Evolutionary conservation across 2,329 filamentous ascomycete species (phyloP).

Genomic region (Hypoxylon sp.): DNA sequence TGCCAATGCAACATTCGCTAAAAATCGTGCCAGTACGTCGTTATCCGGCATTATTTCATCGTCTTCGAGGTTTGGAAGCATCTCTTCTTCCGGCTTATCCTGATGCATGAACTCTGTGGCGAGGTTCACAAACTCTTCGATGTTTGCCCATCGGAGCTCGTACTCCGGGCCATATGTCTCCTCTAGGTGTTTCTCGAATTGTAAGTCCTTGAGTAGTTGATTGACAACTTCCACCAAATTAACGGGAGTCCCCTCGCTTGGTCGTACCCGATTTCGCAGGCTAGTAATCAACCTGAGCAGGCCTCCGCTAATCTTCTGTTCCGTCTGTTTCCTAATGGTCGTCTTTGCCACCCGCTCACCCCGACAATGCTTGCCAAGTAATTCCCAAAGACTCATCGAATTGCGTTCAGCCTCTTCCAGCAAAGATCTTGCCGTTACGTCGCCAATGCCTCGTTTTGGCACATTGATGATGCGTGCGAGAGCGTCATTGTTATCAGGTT

Average conservation of each 20-base stretch:
- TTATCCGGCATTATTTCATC: constrained; percentile 75
- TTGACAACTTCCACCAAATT: constrained; percentile 66
- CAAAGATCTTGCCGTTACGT: constrained; percentile 80
- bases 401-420: constrained; percentile 81
- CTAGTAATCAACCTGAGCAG: constrained; percentile 63
- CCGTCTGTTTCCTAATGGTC: constrained; percentile 65
- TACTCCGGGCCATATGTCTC: constrained; percentile 76
- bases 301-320: constrained; percentile 67
- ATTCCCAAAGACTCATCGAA: constrained; percentile 80
- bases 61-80: constrained; percentile 78
- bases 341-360: constrained; percentile 65
- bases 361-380: constrained; percentile 72
- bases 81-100: constrained; percentile 65
- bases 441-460: constrained; percentile 85
- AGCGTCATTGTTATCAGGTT: constrained; percentile 90
- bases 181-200: constrained; percentile 81
- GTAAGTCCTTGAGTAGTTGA: constrained; percentile 73
- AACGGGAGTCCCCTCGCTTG: constrained; percentile 52
- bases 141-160: constrained; percentile 87
- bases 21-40: constrained; percentile 78
- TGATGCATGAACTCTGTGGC: constrained; percentile 77
- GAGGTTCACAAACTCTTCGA: constrained; percentile 87
- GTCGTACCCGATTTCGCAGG: constrained; percentile 54
- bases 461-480: constrained; percentile 87
- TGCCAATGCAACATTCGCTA: constrained; percentile 92